A percentile compares a stretch with the other conserved stretches of the same genome.
Conservation (phyloP, 805 yeast species). For the Myxozyma udenii region DNA sequence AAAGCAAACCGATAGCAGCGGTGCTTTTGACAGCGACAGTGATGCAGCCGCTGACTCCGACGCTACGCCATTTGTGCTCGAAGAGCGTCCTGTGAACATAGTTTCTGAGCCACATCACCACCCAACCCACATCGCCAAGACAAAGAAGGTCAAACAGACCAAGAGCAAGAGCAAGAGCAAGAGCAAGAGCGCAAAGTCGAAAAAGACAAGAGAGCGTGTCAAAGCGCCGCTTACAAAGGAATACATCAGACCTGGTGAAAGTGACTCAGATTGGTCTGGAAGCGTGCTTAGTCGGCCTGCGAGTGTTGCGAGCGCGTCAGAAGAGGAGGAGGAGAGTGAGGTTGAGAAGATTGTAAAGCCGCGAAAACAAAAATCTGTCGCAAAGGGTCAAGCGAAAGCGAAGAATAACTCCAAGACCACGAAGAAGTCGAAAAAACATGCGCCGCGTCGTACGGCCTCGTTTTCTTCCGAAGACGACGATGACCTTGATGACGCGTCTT, state of each 20-base stretch:
- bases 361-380: not conserved
- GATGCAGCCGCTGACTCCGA: no score
- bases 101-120: no score
- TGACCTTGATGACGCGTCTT: not conserved
- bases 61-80: no score
- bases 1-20: no score
- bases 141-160: not conserved
- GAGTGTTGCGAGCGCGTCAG: not conserved
- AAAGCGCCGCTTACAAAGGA: not conserved
- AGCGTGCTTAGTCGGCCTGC: not conserved
- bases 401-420: not conserved
- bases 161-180: not conserved
- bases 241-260: not conserved
- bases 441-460: not conserved
- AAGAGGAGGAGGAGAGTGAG: not conserved
- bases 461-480: slow-evolving; percentile 1
- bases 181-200: not conserved
- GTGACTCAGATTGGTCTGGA: not conserved
- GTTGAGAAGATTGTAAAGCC: not conserved
- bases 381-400: not conserved
- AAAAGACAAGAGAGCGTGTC: no score
- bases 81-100: no score
- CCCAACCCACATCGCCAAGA: no score
- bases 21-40: no score
- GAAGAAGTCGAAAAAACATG: not conserved